Base-by-base conservation (phyloP, 2,329 filamentous ascomycete genomes). In the Sclerotinia minor region DNA sequence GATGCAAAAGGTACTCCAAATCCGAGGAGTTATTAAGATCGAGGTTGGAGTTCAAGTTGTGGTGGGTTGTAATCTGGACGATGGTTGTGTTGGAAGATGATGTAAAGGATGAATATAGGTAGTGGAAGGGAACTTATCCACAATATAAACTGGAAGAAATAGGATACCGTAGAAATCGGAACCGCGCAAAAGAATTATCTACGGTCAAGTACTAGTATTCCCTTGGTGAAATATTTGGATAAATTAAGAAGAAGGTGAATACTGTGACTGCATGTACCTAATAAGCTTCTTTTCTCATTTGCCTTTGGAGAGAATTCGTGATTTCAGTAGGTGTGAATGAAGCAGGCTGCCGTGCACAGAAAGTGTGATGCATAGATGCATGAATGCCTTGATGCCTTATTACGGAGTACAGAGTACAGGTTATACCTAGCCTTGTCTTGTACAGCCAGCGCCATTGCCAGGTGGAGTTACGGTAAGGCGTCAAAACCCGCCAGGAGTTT, bases 21-120 rank as follows among this genome's bases (percentile, higher is more conserved):
- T 35, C 21, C 58, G 15, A 8, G 44, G 6, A 26, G 29, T 38
- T 32, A 24, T 57, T 7, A n/a, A 57, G 32, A n/a, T 44, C n/a
- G 54, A 44, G 35, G n/a, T 26, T 41, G 35, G 5, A 17, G 49
- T 52, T 24, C 21, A n/a, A 50, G n/a, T 50, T 41, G 32, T 17
- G 19, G 32, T 38, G 29, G 29, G 45, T 61, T 61, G 58, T 49
- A 61, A 38, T 49, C 21, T 29, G 17, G 24, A 49, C 5, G 3
- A 45, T 61, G 59, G 45, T 61, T 50, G 45, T 61, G 59, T 38
- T 50, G 45, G 59, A 61, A 61, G 59, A 61, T 61, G 58, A 61
- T 61, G 44, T 50, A 61, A 24, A 61, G 45, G 44, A 49, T 61
- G n/a, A 38, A 49, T 49, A 35, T 32, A 24, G 3, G 3, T 15